phyloP scores from a whole-genome alignment of 495 filamentous ascomycete species.

The Articulospora tetracladia region DNA sequence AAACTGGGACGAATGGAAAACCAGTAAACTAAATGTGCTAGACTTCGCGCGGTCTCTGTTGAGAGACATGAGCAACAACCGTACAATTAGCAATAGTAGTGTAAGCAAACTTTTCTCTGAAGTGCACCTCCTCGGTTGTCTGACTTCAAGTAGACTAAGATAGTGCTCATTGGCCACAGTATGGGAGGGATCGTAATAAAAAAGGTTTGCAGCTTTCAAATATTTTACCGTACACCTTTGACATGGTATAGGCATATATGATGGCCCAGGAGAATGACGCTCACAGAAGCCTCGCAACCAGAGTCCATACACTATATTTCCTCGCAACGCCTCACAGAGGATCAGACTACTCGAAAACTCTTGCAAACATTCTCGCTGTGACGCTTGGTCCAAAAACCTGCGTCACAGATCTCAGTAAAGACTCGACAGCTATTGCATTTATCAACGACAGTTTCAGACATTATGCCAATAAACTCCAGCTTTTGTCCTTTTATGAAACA shows the following conservation, averaged over 20 bases:
- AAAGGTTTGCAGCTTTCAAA: slow-evolving; percentile 31
- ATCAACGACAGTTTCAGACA: not conserved
- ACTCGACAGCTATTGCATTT: not conserved
- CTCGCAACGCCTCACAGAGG: slow-evolving; percentile 50
- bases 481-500: slow-evolving; percentile 1
- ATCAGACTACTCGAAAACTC: slow-evolving; percentile 36
- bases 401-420: not conserved
- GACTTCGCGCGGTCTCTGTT: slow-evolving; percentile 42
- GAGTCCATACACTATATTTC: slow-evolving; percentile 43
- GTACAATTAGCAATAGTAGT: too few species aligned
- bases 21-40: slow-evolving; percentile 33
- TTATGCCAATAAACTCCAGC: not conserved
- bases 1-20: slow-evolving; percentile 19
- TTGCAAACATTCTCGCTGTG: slow-evolving; percentile 31
- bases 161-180: slow-evolving; percentile 47
- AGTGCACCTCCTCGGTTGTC: not conserved
- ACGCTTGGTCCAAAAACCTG: not conserved
- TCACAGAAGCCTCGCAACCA: slow-evolving; percentile 23
- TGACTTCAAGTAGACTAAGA: slow-evolving; percentile 23
- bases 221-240: too few species aligned
- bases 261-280: slow-evolving; percentile 23
- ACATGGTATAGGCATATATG: too few species aligned
- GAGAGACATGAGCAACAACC: slow-evolving; percentile 17
- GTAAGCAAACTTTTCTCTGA: too few species aligned
- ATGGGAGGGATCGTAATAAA: slow-evolving; percentile 56